Evolutionary conservation across 2,329 filamentous ascomycete genomes (phyloP), one percentile per base, ranked within the genome.

Genomic region (Trichoderma sp.): DNA sequence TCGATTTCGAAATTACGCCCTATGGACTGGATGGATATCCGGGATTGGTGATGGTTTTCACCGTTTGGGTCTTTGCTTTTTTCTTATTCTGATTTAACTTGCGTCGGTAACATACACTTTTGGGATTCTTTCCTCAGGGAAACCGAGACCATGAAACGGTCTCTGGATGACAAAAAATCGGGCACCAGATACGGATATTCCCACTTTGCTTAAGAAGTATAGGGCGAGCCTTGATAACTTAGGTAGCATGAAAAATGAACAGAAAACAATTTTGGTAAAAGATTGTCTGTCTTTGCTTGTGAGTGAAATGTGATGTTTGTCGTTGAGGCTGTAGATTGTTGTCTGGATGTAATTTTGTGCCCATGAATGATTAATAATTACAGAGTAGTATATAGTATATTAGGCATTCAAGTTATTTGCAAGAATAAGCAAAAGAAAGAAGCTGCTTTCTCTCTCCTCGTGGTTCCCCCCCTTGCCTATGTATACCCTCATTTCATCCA

Each of bases 261-360:
- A 63, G 58, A 64, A 70, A 63, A 70, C 43, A 70, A 63, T 70
- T 70, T 64, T 70, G 58, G 58, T 57, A 20, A 70, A 70, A 57
- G 26, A 34, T 17, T 39, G 34, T 26, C n/a, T 39, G 34, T 26
- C n/a, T 23, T 50, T 47, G 17, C 4, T 32, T 13, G 17, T 20
- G 43, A 50, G n/a, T 12, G 28, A n/a, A 11, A 12, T 59, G 17
- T 59, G 34, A 39, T n/a, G 12, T 15, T 17, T 39, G 53, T 50
- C 17, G 15, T 36, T 57, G 9, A 12, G 9, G 43, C 43, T 20
- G 26, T 64, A n/a, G 23, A n/a, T n/a, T 12, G 6, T 47, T 30
- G 61, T n/a, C 13, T 12, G 17, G 20, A n/a, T n/a, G n/a, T n/a
- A n/a, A n/a, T n/a, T 8, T 30, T 47, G 23, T 64, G 9, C 12